These are phyloP conservation scores for Tuber brumale DNA, from an alignment of 495 filamentous ascomycete genomes.

Conservation along the genomic window DNA sequence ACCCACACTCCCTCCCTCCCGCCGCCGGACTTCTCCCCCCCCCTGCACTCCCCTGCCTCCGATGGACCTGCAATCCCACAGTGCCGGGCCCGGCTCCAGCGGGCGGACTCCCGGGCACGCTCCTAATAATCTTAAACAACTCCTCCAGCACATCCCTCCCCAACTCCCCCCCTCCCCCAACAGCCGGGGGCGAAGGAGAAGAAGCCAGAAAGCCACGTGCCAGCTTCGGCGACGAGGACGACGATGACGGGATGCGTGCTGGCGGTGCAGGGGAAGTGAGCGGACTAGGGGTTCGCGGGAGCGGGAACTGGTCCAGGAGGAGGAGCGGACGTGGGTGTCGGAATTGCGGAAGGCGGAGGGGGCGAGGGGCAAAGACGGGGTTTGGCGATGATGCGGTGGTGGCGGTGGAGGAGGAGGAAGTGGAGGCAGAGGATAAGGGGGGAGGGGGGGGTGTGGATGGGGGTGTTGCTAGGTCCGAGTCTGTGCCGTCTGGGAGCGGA, in stretches of 20 bases:
- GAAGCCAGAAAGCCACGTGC: not conserved
- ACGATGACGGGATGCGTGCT: not conserved
- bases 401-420: conserved; percentile 9
- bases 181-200: not conserved
- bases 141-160: conserved; percentile 36
- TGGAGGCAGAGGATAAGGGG: conserved; percentile 18
- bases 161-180: not conserved
- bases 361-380: conserved; percentile 31
- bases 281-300: conserved; percentile 30
- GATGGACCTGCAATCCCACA: not conserved
- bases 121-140: conserved; percentile 39
- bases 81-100: not conserved
- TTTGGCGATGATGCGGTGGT: conserved; percentile 17
- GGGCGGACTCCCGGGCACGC: conserved; percentile 7
- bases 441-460: conserved; percentile 23
- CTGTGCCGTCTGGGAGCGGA: conserved; percentile 16
- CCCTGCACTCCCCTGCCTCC: conserved; percentile 18
- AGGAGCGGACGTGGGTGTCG: conserved; percentile 31
- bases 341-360: conserved; percentile 31
- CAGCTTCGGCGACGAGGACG: not conserved
- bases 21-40: not conserved
- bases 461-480: conserved; percentile 11
- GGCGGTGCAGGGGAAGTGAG: not conserved
- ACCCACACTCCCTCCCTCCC: conserved; percentile 1
- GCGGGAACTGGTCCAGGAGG: conserved; percentile 25